Percentiles rank a stretch among this genome's conserved stretches.
Conservation (phyloP, 2,329 filamentous ascomycete species). For the Colletotrichum sp. region DNA sequence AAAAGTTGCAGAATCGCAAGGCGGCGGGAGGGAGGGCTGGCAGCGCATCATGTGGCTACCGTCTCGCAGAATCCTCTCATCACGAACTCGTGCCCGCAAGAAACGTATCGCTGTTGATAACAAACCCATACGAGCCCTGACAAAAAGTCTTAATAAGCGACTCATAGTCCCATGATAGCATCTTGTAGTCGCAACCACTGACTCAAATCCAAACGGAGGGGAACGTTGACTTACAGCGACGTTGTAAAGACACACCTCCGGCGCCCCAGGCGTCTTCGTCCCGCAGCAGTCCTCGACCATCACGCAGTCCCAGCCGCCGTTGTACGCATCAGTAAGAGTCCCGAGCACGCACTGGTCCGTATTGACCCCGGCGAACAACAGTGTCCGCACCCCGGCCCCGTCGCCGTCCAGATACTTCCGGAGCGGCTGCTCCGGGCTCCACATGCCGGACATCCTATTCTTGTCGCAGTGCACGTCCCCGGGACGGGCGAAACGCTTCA, state of each 20-base stretch:
- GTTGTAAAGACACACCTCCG: constrained; percentile 15
- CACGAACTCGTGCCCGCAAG: constrained; percentile 2
- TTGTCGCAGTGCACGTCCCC: constrained; percentile 59
- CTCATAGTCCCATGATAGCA: neutral
- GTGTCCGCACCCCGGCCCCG: constrained; percentile 42
- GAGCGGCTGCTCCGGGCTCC: constrained; percentile 48
- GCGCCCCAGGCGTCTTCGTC: constrained; percentile 6
- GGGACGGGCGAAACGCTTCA: constrained; percentile 35
- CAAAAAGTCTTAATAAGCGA: neutral
- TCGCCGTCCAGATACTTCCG: constrained; percentile 39
- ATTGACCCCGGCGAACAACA: constrained; percentile 65
- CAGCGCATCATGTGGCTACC: neutral
- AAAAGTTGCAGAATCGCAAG: neutral
- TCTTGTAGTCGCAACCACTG: neutral
- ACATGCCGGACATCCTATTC: constrained; percentile 63
- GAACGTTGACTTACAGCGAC: constrained; percentile 3
- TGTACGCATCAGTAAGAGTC: constrained; percentile 60
- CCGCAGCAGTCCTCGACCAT: constrained; percentile 18
- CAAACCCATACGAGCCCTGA: constrained; percentile 17
- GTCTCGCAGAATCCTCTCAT: neutral
- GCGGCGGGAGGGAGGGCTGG: neutral
- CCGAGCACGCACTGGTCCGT: constrained; percentile 66
- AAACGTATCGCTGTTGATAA: constrained; percentile 3
- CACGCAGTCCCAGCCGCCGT: constrained; percentile 42
- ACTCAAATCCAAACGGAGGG: neutral